phyloP scores from a whole-genome alignment of 352 stramenopile species.

The Phytopythium litorale region DNA sequence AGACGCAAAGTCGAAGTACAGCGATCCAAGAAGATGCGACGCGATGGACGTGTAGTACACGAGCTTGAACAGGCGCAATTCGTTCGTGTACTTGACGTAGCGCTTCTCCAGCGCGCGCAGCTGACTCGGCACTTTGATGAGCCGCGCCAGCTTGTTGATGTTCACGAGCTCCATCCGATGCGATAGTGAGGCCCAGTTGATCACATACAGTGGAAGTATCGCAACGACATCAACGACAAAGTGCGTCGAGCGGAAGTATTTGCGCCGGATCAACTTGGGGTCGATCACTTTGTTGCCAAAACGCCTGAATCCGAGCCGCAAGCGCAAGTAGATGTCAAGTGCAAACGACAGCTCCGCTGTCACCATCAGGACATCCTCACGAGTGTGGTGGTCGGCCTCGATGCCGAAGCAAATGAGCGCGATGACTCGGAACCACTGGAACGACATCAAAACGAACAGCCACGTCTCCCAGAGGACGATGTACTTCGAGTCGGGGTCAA shows the following conservation, averaged over 20 bases:
- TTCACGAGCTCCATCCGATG: conserved; percentile 36
- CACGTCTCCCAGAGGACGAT: conserved; percentile 25
- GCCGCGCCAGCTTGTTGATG: conserved; percentile 49
- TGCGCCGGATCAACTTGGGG: conserved; percentile 20
- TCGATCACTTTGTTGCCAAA: conserved; percentile 67
- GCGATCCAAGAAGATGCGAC: conserved; percentile 38
- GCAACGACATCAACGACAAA: conserved; percentile 40
- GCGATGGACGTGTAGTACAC: conserved; percentile 50
- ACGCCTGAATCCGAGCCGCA: conserved; percentile 38
- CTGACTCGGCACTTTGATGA: conserved; percentile 31
- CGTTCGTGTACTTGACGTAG: conserved; percentile 39
- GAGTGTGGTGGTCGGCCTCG: background rate
- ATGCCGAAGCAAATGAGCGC: conserved; percentile 37
- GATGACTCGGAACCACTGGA: conserved; percentile 34
- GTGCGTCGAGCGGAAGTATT: conserved; percentile 31
- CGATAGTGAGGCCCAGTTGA: conserved; percentile 33
- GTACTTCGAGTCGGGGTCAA: conserved; percentile 32
- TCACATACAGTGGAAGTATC: conserved; percentile 33
- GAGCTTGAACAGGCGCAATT: conserved; percentile 42
- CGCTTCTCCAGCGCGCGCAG: conserved; percentile 28
- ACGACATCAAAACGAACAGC: conserved; percentile 24
- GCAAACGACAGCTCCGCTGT: conserved; percentile 32
- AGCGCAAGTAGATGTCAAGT: conserved; percentile 41
- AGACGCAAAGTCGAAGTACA: conserved; percentile 56
- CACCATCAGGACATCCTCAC: conserved; percentile 18